Evolutionary conservation across 2,329 filamentous ascomycete genomes (phyloP).

Genomic region (Ascochyta lentis): DNA sequence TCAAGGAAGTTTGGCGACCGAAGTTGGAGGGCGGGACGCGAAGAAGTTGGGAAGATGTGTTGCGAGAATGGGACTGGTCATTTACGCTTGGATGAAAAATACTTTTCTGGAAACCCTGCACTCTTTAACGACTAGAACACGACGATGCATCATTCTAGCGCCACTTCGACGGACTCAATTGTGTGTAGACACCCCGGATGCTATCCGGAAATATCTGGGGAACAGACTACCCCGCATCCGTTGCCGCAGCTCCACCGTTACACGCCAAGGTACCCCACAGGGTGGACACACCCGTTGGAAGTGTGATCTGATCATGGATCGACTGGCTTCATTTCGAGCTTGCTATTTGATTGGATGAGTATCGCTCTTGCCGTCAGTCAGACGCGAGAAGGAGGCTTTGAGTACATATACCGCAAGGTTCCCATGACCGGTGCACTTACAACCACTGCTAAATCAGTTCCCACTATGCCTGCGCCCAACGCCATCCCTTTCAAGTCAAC

Average conservation of each 20-base stretch:
- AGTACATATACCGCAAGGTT: not conserved
- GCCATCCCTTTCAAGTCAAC: conserved; percentile 6
- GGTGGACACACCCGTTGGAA: conserved; percentile 3
- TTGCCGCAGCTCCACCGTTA: not conserved
- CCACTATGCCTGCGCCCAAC: not conserved
- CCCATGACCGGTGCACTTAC: too few species aligned
- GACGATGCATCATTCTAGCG: not conserved
- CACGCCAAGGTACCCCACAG: conserved; percentile 3
- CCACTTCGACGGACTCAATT: not conserved
- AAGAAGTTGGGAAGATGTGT: conserved; percentile 46
- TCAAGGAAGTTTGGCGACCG: conserved; percentile 45
- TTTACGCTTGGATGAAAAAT: conserved; percentile 39
- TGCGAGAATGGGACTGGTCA: conserved; percentile 46
- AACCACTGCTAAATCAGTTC: not conserved
- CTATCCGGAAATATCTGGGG: not conserved
- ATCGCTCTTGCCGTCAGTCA: not conserved
- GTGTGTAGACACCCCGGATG: not conserved
- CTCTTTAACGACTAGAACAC: not conserved
- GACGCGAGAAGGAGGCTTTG: not conserved
- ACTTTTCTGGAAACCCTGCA: not conserved
- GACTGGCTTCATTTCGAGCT: not conserved
- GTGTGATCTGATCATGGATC: not conserved
- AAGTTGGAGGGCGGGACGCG: conserved; percentile 36
- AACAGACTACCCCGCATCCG: conserved; percentile 8
- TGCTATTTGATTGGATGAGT: not conserved